Percentiles rank a stretch among this genome's conserved stretches.
These are phyloP conservation scores for Vicia faba DNA, from an alignment of 306 rosid genomes.

Conservation along the genomic window DNA sequence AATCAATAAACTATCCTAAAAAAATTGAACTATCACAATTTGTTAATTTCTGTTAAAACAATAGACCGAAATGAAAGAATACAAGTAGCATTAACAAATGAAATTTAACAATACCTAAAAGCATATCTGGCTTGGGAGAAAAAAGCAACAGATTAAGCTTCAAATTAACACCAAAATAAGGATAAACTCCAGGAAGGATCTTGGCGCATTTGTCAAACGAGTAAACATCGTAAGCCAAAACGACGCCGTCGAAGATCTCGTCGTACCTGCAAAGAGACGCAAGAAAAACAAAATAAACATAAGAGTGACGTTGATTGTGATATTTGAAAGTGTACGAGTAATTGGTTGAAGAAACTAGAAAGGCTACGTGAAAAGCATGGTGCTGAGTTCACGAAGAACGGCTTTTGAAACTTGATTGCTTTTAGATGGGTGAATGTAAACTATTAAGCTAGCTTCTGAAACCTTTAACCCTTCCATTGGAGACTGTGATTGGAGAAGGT, in stretches of 20 bases:
- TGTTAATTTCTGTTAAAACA: not conserved
- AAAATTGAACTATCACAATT: not conserved
- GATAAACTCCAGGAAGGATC: slow-evolving; percentile 56
- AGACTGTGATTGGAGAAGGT: not conserved
- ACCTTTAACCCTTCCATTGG: slow-evolving; percentile 79
- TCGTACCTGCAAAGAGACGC: no score
- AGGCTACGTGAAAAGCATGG: slow-evolving; percentile 74
- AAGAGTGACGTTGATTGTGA: no score
- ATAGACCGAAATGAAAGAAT: not conserved
- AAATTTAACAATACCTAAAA: slow-evolving; percentile 58
- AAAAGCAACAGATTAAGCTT: slow-evolving; percentile 65
- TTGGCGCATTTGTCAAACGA: slow-evolving; percentile 51
- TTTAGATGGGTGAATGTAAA: slow-evolving; percentile 69
- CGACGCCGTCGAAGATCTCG: slow-evolving; percentile 74
- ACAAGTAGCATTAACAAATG: not conserved
- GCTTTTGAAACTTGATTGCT: slow-evolving; percentile 52
- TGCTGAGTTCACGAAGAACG: slow-evolving; percentile 68
- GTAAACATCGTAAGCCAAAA: slow-evolving; percentile 68
- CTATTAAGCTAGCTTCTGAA: slow-evolving; percentile 59
- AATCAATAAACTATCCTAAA: no score
- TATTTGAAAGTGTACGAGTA: no score
- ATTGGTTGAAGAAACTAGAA: no score
- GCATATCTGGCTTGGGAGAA: slow-evolving; percentile 85
- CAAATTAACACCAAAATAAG: slow-evolving; percentile 62
- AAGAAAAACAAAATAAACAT: no score